Percentiles rank a stretch among this genome's conserved stretches.
Evolutionary conservation across 140 eudicot species (phyloP).

Genomic region (Stevia rebaudiana): DNA sequence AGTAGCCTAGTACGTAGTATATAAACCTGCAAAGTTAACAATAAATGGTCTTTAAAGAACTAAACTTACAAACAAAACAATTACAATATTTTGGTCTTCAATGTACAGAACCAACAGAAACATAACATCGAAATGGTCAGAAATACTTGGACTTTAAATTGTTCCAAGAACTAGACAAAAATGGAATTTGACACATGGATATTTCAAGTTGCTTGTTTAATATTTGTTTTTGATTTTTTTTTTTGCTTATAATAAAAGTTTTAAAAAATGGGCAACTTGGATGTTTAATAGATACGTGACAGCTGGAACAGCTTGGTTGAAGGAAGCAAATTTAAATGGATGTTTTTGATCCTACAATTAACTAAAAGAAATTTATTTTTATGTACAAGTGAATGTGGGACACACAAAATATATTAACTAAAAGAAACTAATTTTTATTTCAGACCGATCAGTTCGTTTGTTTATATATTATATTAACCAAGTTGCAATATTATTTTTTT

Average conservation of each 20-base stretch:
- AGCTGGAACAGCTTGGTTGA: constrained; percentile 79
- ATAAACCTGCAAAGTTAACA: too few species aligned
- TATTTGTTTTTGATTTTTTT: not conserved
- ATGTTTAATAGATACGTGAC: constrained; percentile 63
- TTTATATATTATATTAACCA: too few species aligned
- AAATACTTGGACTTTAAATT: too few species aligned
- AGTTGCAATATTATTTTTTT: too few species aligned
- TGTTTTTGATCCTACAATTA: not conserved
- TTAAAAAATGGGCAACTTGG: not conserved
- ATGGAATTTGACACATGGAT: constrained; percentile 61
- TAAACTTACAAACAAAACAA: too few species aligned
- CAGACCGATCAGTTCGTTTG: too few species aligned
- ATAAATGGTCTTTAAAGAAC: too few species aligned
- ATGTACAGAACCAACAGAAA: too few species aligned
- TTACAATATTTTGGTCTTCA: too few species aligned
- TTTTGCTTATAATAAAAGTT: not conserved
- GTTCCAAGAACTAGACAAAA: constrained; percentile 69
- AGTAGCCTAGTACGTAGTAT: too few species aligned
- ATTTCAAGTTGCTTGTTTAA: not conserved
- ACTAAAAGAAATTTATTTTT: not conserved
- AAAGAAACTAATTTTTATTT: too few species aligned
- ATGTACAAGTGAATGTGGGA: not conserved
- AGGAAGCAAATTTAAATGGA: constrained; percentile 38
- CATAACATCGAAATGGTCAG: too few species aligned
- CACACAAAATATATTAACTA: not conserved